phyloP scores from a whole-genome alignment of 1,139 yeast genomes.

The Candida buenavistaensis region DNA sequence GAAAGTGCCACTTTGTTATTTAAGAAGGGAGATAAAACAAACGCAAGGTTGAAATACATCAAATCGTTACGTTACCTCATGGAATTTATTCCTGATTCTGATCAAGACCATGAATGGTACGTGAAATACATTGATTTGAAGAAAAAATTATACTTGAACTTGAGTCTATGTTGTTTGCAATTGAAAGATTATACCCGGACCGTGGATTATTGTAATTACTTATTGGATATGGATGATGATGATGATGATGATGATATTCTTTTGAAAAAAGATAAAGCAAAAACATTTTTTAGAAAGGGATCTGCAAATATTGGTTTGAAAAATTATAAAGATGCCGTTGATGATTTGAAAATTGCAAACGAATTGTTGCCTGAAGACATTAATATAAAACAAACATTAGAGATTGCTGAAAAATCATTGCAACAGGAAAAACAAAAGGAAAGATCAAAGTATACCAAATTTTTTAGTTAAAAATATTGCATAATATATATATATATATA shows the following conservation, averaged over 20 bases:
- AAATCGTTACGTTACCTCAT: constrained; percentile 67
- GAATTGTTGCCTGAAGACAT: constrained; percentile 50
- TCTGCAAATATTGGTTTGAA: constrained; percentile 43
- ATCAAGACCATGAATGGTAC: constrained; percentile 57
- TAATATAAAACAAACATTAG: constrained; percentile 46
- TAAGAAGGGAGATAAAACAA: constrained; percentile 48
- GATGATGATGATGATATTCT: constrained; percentile 16
- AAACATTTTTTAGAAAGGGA: constrained; percentile 64
- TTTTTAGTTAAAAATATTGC: constrained; percentile 32
- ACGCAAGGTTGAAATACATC: constrained; percentile 59
- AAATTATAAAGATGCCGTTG: constrained; percentile 50
- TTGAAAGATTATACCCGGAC: constrained; percentile 45
- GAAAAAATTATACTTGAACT: constrained; percentile 60
- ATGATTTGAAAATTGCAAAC: constrained; percentile 45
- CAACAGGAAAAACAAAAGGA: constrained; percentile 48
- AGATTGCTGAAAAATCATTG: constrained; percentile 36
- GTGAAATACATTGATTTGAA: constrained; percentile 54
- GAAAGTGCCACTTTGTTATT: constrained; percentile 64
- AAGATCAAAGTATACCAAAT: constrained; percentile 56
- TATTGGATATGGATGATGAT: constrained; percentile 57
- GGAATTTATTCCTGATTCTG: constrained; percentile 71
- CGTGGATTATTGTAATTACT: constrained; percentile 52
- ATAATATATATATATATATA: too few species aligned
- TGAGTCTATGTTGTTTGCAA: constrained; percentile 54
- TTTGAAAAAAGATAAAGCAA: constrained; percentile 52